These are phyloP conservation scores for Tuber indicum DNA, from an alignment of 495 filamentous ascomycete genomes.

Conservation along the genomic window DNA sequence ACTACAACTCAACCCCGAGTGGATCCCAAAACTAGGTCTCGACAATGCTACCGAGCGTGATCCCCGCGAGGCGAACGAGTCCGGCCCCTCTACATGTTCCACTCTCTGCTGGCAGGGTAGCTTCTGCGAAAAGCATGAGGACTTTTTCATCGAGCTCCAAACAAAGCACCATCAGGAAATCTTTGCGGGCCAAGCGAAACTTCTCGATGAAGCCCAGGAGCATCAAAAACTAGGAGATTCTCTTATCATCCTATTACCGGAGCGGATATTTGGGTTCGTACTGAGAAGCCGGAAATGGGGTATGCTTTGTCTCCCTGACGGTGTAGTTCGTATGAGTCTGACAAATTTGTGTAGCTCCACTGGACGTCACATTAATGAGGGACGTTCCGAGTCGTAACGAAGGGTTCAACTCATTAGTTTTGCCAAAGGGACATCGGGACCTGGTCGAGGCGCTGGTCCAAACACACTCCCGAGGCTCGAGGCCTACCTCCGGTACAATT, in stretches of 20 bases:
- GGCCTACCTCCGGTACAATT: not conserved
- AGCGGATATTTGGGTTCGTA: slow-evolving; percentile 5
- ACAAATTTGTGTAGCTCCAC: slow-evolving; percentile 1
- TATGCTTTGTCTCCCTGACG: not conserved
- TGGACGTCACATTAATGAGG: not conserved
- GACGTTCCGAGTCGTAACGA: slow-evolving; percentile 4
- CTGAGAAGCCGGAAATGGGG: slow-evolving; percentile 11
- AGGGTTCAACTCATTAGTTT: slow-evolving; percentile 14
- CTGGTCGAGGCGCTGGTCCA: slow-evolving; percentile 8
- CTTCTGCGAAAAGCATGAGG: too few species aligned
- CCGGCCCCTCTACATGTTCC: not conserved
- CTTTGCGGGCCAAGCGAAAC: not conserved
- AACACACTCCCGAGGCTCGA: not conserved
- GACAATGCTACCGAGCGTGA: not conserved
- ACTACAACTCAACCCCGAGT: slow-evolving; percentile 10
- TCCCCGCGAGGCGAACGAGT: not conserved
- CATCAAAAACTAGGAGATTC: not conserved
- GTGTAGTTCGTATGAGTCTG: not conserved
- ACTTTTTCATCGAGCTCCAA: not conserved
- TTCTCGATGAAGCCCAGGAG: not conserved
- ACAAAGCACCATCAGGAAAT: slow-evolving; percentile 1
- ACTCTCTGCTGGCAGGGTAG: not conserved
- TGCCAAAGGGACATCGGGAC: slow-evolving; percentile 11
- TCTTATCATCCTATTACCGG: not conserved
- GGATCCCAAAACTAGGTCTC: not conserved